These are phyloP conservation scores for Mytilinidion resinicola DNA, from an alignment of 495 filamentous ascomycete genomes.

Conservation along the genomic window DNA sequence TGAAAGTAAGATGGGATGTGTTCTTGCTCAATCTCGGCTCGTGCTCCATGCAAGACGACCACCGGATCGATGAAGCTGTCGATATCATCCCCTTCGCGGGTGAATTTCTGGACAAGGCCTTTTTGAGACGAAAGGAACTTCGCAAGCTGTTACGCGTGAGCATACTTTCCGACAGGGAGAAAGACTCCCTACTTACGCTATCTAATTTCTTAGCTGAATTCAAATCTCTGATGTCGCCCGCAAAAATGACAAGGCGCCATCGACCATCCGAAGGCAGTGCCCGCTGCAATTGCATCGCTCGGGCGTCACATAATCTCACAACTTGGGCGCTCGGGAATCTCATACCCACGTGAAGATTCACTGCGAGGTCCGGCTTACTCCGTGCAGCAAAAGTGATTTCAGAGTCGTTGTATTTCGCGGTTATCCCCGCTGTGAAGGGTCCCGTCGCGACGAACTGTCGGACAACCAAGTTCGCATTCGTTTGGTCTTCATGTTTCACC, in stretches of 20 bases:
- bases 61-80: constrained; percentile 59
- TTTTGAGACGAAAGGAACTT: constrained; percentile 36
- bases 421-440: constrained; percentile 60
- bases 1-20: constrained; percentile 55
- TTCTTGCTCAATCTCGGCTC: constrained; percentile 51
- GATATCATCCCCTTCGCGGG: constrained; percentile 39
- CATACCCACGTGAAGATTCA: constrained; percentile 48
- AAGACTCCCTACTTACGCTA: constrained; percentile 6
- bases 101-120: constrained; percentile 42
- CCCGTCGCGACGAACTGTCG: constrained; percentile 50
- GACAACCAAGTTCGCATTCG: not conserved
- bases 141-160: constrained; percentile 20
- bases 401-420: constrained; percentile 45
- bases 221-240: constrained; percentile 42
- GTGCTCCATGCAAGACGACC: constrained; percentile 48
- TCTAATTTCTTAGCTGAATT: constrained; percentile 24
- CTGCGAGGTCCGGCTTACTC: constrained; percentile 32
- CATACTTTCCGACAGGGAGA: not conserved
- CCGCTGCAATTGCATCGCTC: constrained; percentile 47
- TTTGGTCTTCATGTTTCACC: not conserved
- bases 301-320: constrained; percentile 52
- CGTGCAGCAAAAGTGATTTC: constrained; percentile 7
- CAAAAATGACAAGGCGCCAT: constrained; percentile 58
- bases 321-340: constrained; percentile 53
- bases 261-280: constrained; percentile 48